Conservation (phyloP, 192 early-diverging fungal species). For the Chytriomyces confervae region DNA sequence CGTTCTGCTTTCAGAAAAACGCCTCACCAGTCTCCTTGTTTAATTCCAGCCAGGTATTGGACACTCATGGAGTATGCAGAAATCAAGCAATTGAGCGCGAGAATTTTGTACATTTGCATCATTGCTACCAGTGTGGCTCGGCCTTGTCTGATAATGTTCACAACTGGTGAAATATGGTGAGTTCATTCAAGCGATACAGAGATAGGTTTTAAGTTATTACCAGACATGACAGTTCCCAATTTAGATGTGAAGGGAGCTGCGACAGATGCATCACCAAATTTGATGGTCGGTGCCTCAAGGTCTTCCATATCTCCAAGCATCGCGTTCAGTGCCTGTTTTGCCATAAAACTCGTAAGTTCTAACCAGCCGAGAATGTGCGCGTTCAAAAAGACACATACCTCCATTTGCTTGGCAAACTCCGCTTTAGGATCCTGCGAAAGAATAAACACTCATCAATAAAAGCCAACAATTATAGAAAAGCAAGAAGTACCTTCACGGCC, state of each 20-base stretch:
- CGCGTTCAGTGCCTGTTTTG: constrained; percentile 38
- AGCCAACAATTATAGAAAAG: neutral
- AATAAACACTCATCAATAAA: neutral
- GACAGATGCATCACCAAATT: constrained; percentile 98
- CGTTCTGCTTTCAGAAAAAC: neutral
- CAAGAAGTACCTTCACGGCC: neutral
- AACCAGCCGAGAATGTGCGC: neutral
- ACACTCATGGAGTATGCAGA: constrained; percentile 97
- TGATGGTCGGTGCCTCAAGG: constrained; percentile 87
- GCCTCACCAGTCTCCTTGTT: constrained; percentile 85
- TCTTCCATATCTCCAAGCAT: constrained; percentile 51
- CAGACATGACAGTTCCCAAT: constrained; percentile 84
- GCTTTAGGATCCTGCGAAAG: constrained; percentile 33
- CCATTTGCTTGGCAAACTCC: constrained; percentile 39
- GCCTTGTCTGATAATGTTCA: constrained; percentile 95
- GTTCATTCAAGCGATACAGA: no score
- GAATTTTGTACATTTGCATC: constrained; percentile 99
- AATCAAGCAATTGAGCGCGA: constrained; percentile 96
- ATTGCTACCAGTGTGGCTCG: constrained; percentile 97
- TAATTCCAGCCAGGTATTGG: constrained; percentile 96
- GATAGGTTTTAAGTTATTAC: no score
- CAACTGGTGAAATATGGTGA: constrained; percentile 57
- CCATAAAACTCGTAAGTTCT: constrained; percentile 1
- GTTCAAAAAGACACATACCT: constrained; percentile 25
- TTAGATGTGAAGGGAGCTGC: constrained; percentile 99